Evolutionary conservation across 1,139 yeast genomes (phyloP).

Genomic region (Suhomyces terraborum): DNA sequence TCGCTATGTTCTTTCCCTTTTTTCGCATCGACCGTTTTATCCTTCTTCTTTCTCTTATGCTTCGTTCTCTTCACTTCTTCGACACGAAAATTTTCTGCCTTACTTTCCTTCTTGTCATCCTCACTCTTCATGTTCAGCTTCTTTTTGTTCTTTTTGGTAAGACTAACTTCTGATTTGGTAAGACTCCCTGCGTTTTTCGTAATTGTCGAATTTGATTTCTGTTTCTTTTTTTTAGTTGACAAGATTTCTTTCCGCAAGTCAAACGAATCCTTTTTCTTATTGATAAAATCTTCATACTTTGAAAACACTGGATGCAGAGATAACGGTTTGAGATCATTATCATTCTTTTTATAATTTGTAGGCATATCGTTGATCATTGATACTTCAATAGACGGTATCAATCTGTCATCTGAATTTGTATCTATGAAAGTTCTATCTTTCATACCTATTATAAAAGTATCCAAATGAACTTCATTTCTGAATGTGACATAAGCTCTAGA

Average conservation of each 20-base stretch:
- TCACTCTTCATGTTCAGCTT: neutral
- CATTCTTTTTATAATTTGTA: conserved; percentile 1
- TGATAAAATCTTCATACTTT: conserved; percentile 17
- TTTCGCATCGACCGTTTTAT: neutral
- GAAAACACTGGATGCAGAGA: conserved; percentile 14
- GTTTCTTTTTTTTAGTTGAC: neutral
- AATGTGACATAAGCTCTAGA: conserved; percentile 35
- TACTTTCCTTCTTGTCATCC: neutral
- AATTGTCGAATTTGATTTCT: neutral
- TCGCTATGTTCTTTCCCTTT: neutral
- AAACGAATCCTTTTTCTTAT: conserved; percentile 17
- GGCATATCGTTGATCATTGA: conserved; percentile 31
- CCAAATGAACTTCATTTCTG: conserved; percentile 16
- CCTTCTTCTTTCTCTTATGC: neutral
- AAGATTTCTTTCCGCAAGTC: conserved; percentile 16
- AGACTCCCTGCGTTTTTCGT: neutral
- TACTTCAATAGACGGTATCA: conserved; percentile 29
- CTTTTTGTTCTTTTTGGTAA: neutral
- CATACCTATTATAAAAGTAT: conserved; percentile 20
- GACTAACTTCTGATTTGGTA: neutral
- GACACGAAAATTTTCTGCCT: neutral
- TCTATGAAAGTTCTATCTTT: conserved; percentile 27
- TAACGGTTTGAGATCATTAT: conserved; percentile 3
- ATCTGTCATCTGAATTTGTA: conserved; percentile 24
- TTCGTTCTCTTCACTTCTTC: neutral